Evolutionary conservation across 345 rosid species (phyloP).

Genomic region (Microcos paniculata): DNA sequence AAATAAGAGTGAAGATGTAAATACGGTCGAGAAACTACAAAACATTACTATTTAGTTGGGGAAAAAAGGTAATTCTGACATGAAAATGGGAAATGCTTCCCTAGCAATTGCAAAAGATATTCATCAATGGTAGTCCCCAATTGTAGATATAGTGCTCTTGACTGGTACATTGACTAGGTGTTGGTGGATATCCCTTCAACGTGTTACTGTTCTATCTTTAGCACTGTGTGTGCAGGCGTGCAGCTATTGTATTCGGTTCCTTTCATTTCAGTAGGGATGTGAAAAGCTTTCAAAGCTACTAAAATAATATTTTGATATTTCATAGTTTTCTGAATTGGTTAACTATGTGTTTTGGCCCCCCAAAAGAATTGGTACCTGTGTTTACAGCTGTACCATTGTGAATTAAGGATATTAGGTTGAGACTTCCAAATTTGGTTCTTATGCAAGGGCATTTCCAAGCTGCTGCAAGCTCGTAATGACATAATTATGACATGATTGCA

Average conservation of each 20-base stretch:
- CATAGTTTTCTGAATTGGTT: neutral
- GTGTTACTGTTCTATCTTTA: neutral
- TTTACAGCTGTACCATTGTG: neutral
- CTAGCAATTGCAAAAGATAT: neutral
- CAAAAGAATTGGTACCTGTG: no score
- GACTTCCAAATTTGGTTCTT: neutral
- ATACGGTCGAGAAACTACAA: neutral
- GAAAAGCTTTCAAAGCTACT: neutral
- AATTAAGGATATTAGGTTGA: neutral
- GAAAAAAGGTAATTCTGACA: neutral
- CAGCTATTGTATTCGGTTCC: neutral
- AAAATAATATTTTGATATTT: neutral
- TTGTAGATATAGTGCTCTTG: neutral
- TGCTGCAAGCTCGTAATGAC: conserved; percentile 2
- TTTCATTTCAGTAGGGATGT: neutral
- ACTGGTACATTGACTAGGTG: neutral
- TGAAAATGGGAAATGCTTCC: neutral
- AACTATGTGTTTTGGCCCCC: no score
- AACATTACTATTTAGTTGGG: neutral
- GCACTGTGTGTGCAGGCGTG: neutral
- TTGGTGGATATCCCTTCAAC: conserved; percentile 2
- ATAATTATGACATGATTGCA: neutral
- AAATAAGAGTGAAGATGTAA: neutral
- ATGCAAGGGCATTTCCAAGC: neutral
- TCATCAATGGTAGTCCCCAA: neutral